Conservation (phyloP, 2,329 filamentous ascomycete genomes). For the Blastomyces gilchristii region DNA sequence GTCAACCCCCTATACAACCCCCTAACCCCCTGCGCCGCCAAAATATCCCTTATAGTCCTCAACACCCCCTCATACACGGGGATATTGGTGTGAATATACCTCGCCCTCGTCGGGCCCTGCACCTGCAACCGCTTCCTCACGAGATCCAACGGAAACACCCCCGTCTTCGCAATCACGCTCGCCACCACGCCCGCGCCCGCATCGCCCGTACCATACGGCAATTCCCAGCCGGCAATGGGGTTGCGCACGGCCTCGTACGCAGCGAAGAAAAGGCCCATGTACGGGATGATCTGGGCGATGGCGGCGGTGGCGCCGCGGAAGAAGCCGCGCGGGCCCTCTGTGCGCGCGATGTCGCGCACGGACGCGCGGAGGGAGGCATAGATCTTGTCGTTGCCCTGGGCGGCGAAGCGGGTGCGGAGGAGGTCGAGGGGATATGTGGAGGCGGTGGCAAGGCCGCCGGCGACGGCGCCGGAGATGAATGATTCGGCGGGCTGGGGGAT, state of each 20-base stretch:
- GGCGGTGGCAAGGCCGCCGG: conserved; percentile 72
- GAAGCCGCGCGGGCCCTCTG: conserved; percentile 71
- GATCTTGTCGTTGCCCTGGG: conserved; percentile 71
- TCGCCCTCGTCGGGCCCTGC: conserved; percentile 71
- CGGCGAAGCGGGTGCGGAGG: conserved; percentile 89
- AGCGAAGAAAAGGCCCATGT: conserved; percentile 94
- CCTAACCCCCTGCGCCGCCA: conserved; percentile 61
- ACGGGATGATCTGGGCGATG: conserved; percentile 79
- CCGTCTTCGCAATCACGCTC: conserved; percentile 73
- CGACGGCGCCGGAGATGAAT: conserved; percentile 72
- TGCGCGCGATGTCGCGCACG: conserved; percentile 58
- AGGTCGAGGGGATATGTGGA: conserved; percentile 88
- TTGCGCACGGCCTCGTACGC: conserved; percentile 68
- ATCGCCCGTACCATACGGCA: conserved; percentile 69
- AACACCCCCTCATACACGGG: conserved; percentile 67
- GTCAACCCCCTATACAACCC: conserved; percentile 81
- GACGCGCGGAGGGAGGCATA: conserved; percentile 63
- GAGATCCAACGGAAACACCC: conserved; percentile 84
- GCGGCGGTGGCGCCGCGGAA: conserved; percentile 79
- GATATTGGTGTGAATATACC: conserved; percentile 79
- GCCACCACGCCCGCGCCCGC: conserved; percentile 72
- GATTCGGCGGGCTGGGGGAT: conserved; percentile 61
- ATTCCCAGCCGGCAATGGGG: conserved; percentile 44
- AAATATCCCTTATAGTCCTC: conserved; percentile 56
- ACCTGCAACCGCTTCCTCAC: conserved; percentile 90